phyloP scores from a whole-genome alignment of 257 asterid genomes.

The Verbena officinalis region DNA sequence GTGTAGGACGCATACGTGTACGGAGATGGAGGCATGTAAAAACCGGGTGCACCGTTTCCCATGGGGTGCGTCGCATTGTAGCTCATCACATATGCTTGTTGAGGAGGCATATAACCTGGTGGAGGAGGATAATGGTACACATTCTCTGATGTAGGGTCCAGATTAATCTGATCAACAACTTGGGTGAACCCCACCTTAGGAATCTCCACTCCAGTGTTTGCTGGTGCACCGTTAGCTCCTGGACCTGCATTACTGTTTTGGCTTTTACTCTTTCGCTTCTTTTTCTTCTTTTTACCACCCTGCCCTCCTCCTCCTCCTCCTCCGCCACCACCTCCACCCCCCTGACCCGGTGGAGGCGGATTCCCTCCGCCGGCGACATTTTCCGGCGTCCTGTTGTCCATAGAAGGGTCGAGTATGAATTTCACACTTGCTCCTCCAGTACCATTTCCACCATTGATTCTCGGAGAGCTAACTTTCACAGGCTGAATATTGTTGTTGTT shows the following conservation, averaged over 20 bases:
- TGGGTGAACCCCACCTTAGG: conserved; percentile 44
- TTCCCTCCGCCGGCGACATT: conserved; percentile 35
- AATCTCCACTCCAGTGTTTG: conserved; percentile 45
- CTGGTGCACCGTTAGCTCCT: conserved; percentile 37
- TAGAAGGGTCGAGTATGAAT: conserved; percentile 39
- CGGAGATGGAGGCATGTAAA: conserved; percentile 57
- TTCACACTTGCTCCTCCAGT: conserved; percentile 44
- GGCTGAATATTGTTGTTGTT: conserved; percentile 21
- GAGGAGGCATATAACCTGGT: conserved; percentile 33
- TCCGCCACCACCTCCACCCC: conserved; percentile 28
- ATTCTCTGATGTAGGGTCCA: conserved; percentile 43
- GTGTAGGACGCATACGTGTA: conserved; percentile 34
- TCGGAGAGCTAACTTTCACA: conserved; percentile 31
- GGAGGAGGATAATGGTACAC: conserved; percentile 43
- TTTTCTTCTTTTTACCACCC: conserved; percentile 70
- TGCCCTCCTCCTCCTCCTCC: conserved; percentile 39
- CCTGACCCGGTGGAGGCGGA: conserved; percentile 5
- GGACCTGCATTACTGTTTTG: conserved; percentile 31
- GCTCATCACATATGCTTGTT: conserved; percentile 51
- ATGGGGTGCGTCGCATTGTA: conserved; percentile 65
- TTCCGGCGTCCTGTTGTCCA: conserved; percentile 37
- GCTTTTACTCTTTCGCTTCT: conserved; percentile 37
- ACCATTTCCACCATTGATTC: conserved; percentile 37
- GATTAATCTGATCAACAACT: conserved; percentile 41
- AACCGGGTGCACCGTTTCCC: conserved; percentile 39